Percentiles rank a stretch among this genome's conserved stretches.
phyloP scores from a whole-genome alignment of 495 filamentous ascomycete species.

The Choiromyces venosus region DNA sequence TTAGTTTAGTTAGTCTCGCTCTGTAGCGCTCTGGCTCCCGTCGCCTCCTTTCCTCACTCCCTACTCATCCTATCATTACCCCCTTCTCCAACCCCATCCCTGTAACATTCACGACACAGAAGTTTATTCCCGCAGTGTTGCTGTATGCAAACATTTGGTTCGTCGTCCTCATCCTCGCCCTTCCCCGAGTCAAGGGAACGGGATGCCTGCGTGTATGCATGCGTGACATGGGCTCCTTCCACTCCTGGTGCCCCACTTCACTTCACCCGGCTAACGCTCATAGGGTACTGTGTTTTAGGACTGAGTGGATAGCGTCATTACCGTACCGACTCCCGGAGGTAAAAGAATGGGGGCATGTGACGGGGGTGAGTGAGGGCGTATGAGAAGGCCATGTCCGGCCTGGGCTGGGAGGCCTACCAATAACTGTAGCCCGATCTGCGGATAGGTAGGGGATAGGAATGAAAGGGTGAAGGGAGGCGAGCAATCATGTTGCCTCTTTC shows the following conservation, averaged over 20 bases:
- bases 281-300: not conserved
- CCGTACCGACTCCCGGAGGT: not conserved
- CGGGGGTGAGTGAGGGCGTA: not conserved
- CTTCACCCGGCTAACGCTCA: not conserved
- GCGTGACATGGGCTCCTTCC: not conserved
- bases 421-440: not conserved
- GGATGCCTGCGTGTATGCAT: not conserved
- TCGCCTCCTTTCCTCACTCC: not conserved
- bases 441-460: not conserved
- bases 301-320: not conserved
- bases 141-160: not conserved
- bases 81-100: not conserved
- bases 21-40: not conserved
- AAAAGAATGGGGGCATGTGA: not conserved
- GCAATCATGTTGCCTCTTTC: not conserved
- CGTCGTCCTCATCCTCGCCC: not conserved
- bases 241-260: not conserved
- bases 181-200: not conserved
- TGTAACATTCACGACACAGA: not conserved
- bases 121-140: not conserved
- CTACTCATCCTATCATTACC: not conserved
- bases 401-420: not conserved
- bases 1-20: not conserved
- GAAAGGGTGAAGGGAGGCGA: not conserved
- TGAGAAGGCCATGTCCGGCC: not conserved